Evolutionary conservation across 225 moss, liverwort and hornwort genomes (phyloP), one percentile per base, ranked within the genome.

Genomic region (Climacium dendroides): DNA sequence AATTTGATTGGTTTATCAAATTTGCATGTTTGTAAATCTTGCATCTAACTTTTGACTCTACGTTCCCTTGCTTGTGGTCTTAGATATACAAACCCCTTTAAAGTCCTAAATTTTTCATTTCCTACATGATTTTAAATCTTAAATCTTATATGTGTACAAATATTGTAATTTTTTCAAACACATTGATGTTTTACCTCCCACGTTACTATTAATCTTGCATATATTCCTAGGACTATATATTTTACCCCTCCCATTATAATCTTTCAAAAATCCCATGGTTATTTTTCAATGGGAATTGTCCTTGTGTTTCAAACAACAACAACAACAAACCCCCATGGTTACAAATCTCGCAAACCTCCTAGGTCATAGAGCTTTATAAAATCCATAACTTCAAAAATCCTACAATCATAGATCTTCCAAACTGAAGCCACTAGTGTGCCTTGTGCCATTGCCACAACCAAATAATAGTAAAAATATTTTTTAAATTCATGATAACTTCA

Each of bases 51-150:
- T 28, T 72, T 0, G 10, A 16, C 1, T 43, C 9, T 8, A 0
- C 1, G 1, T 26, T 45, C 3, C 28, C 3, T 45, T 45, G 9
- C 6, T 0, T 1, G 1, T 10, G 1, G 6, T 43, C 6, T 0
- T 16, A 28, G 3, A 45, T 45, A 72, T 3, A 28, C 15, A 26
- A 70, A 14, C 5, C 9, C 10, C 28, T 43, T 45, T 45, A 15
- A 1, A 5, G 1, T 29, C 28, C 10, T 41, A 45, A 72, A 45
- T 45, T 15, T 45, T 45, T 17, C 6, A 17, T 72, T 4, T 1
- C 2, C 4, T 4, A 1, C 3, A 43, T 7, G 6, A 2, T 72
- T 43, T 28, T 16, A 28, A 17, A 28, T 71, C 9, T 9, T 10
- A 71, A 43, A 28, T 28, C 28, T 71, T 43, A 26, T 9, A 72